Base-by-base conservation (phyloP, 331 rosid species). In the Quercus phellos region DNA sequence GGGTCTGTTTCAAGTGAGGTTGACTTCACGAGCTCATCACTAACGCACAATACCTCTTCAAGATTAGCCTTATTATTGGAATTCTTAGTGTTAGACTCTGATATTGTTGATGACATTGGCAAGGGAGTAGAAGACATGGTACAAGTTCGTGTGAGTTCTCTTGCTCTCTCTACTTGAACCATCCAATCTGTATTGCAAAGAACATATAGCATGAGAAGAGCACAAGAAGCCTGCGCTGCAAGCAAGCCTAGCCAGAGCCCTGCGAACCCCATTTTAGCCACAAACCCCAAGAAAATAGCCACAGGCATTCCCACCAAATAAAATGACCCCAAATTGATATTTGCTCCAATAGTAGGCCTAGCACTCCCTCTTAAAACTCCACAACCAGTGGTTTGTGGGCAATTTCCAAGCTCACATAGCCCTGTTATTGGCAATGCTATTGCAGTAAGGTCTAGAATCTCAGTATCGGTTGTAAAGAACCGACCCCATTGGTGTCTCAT, bases 221-320 rank as follows among this genome's bases (percentile, higher is more conserved):
- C 99, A 14, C 99, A 95, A 0, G 86, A 79, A 70, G 68, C 96
- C 89, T 95, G 99, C 75, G 99, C 99, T 1, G 98, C 96, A 88
- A 95, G 92, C 84, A 95, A 91, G 30, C 99, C 99, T 4, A 95
- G 68, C 99, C 99, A 95, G 12, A 95, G 93, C 60, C 99, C 99
- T 0, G 90, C 55, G 73, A 95, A 95, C 4, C 96, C 99, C 90
- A 88, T 69, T 56, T 87, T 88, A 0, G 38, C 50, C 3, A 81
- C 84, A 42, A 95, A 95, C n/a, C 94, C 99, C 72, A 88, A 79
- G 24, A 91, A 5, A 13, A 93, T 70, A 1, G 93, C 94, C 6
- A 95, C 97, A 0, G 98, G 99, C 97, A 93, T 88, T 1, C 99
- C 99, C 77, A 95, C 96, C 53, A 93, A 55, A 50, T 95, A 95